phyloP scores from a whole-genome alignment of 148 eudicot genomes.

The Rhododendron vialii region DNA sequence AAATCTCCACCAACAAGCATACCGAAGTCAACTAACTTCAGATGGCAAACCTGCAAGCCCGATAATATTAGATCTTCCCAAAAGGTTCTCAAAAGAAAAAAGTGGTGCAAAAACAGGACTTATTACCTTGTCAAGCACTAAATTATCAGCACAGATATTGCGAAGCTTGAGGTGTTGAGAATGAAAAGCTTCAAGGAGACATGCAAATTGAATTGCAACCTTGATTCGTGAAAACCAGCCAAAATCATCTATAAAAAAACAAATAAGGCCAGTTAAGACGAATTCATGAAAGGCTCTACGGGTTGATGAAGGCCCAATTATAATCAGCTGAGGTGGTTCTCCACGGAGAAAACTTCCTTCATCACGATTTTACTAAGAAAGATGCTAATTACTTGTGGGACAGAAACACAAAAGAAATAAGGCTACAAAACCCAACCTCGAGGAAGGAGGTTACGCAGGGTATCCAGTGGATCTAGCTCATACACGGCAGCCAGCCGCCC shows the following conservation, averaged over 20 bases:
- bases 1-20: not conserved
- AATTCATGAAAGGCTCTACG: not conserved
- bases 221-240: not conserved
- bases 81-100: not conserved
- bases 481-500: not conserved
- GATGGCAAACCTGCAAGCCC: not conserved
- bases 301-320: not conserved
- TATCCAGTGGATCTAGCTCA: not conserved
- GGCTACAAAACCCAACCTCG: not conserved
- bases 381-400: no score
- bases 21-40: not conserved
- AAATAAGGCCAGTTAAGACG: not conserved
- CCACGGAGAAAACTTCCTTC: not conserved
- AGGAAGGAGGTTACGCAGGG: not conserved
- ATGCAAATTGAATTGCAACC: not conserved
- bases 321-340: not conserved
- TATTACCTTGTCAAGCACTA: not conserved
- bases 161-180: not conserved
- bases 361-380: no score
- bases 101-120: not conserved
- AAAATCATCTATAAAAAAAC: not conserved
- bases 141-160: not conserved
- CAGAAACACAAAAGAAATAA: no score
- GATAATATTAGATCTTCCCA: not conserved
- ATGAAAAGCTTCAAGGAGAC: not conserved